A percentile compares a stretch with the other conserved stretches of the same genome.
Conservation (phyloP, 495 filamentous ascomycete species). For the Podospora comata region DNA sequence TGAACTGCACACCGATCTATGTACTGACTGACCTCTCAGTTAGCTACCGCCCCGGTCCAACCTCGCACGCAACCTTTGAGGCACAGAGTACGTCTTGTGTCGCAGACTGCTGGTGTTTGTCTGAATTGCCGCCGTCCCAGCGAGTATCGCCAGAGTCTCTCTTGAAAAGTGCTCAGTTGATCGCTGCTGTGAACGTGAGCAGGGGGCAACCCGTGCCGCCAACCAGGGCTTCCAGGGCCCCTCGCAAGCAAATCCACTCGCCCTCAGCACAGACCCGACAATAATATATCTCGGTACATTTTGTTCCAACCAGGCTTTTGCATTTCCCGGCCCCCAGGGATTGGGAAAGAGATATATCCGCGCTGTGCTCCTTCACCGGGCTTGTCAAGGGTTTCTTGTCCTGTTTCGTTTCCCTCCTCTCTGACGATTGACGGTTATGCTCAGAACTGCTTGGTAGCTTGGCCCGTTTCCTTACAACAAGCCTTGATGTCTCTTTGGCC, state of each 20-base stretch:
- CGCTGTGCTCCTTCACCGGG: conserved; percentile 4
- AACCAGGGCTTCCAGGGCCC: conserved; percentile 2
- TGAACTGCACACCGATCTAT: background rate
- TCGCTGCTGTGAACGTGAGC: background rate
- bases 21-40: background rate
- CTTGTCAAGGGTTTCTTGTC: background rate
- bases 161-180: background rate
- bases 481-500: conserved; percentile 2
- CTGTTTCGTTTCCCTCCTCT: background rate
- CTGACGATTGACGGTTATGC: background rate
- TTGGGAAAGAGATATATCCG: background rate
- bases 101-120: conserved; percentile 7
- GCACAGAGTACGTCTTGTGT: conserved; percentile 8
- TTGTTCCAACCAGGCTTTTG: conserved; percentile 10
- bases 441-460: background rate
- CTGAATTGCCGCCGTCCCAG: conserved; percentile 11
- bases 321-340: conserved; percentile 2
- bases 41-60: conserved; percentile 11
- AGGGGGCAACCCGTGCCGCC: conserved; percentile 11
- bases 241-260: background rate
- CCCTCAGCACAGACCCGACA: conserved; percentile 12
- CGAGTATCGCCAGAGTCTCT: conserved; percentile 3
- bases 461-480: background rate
- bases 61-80: conserved; percentile 9
- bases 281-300: conserved; percentile 5